Evolutionary conservation across 1,284 basidiomycete genomes (phyloP), one percentile per base, ranked within the genome.

Genomic region (Malassezia furfur): DNA sequence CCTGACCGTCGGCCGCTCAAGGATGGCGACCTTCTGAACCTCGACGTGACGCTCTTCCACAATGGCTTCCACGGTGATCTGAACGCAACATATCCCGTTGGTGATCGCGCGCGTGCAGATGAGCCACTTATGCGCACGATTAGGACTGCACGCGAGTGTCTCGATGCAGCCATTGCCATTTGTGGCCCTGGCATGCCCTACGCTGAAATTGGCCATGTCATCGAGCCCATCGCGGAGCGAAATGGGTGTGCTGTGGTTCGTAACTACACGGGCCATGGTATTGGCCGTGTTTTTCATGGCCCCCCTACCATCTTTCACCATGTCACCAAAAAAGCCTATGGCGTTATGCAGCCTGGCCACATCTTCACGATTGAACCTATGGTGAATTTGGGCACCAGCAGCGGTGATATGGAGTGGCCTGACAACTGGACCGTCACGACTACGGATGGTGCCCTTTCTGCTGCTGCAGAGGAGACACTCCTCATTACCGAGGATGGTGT

Each of bases 181-280:
- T 94, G 91, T 69, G 84, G 83, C 0, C 89, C 88, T 0, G 86
- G 86, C 0, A 78, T 77, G 28, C 83, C 80, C 0, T 88, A 87
- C 73, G 82, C 78, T 53, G 80, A 76, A 41, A 91, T 94, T 25
- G 91, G 88, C 0, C 76, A 75, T 15, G 84, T 84, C 0, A 91
- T 96, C 44, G 81, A 87, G 69, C 73, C 76, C 0, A 70, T 76
- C 30, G 77, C 77, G 0, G 68, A 71, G 41, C 61, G 63, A 34
- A 65, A 76, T 49, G 79, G 79, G 0, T 82, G 80, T 62, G 84
- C 81, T 2, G 80, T 91, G 22, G 90, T 86, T 25, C 77, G 80
- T 9, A 82, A 86, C 54, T 88, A 87, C 64, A 82, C 80, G 1
- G 87, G 88, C 0, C 91, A 94, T 74, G 90, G 91, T 0, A 93